phyloP scores from a whole-genome alignment of 306 rosid genomes.

The Vicia sativa region DNA sequence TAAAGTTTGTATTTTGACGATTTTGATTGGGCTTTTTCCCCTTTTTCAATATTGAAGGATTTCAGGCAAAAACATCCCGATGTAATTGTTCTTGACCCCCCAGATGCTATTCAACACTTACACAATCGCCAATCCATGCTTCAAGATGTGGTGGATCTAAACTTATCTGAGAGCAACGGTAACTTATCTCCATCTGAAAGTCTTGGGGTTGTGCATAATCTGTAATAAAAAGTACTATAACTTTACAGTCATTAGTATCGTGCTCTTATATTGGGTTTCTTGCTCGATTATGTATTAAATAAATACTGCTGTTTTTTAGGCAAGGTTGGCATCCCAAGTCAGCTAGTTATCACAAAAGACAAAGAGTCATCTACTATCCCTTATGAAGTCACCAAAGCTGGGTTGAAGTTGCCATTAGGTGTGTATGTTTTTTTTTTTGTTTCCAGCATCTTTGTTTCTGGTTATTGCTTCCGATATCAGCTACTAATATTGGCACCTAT shows the following conservation, averaged over 20 bases:
- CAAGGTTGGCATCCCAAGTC: slow-evolving; percentile 54
- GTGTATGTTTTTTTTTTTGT: not conserved
- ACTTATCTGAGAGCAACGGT: slow-evolving; percentile 56
- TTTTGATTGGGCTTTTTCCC: slow-evolving; percentile 23
- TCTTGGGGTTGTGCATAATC: slow-evolving; percentile 32
- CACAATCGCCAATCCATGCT: slow-evolving; percentile 68
- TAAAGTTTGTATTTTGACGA: slow-evolving; percentile 30
- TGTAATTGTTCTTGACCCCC: slow-evolving; percentile 55
- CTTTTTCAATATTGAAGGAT: slow-evolving; percentile 46
- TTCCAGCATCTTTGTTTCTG: slow-evolving; percentile 3
- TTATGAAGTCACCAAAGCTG: slow-evolving; percentile 51
- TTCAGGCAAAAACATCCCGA: slow-evolving; percentile 52
- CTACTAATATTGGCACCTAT: not conserved
- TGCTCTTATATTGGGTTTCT: slow-evolving; percentile 16
- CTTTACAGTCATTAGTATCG: slow-evolving; percentile 18
- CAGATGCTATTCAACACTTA: slow-evolving; percentile 50
- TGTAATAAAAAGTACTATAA: not conserved
- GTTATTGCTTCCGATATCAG: slow-evolving; percentile 14
- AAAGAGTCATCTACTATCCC: slow-evolving; percentile 51
- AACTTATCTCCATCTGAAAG: slow-evolving; percentile 23
- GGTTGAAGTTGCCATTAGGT: slow-evolving; percentile 59
- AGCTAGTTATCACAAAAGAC: slow-evolving; percentile 48
- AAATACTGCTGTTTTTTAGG: slow-evolving; percentile 42
- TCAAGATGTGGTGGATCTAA: slow-evolving; percentile 56
- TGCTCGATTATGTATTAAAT: slow-evolving; percentile 8